phyloP scores from a whole-genome alignment of 257 asterid genomes.

The Lycium ferocissimum region DNA sequence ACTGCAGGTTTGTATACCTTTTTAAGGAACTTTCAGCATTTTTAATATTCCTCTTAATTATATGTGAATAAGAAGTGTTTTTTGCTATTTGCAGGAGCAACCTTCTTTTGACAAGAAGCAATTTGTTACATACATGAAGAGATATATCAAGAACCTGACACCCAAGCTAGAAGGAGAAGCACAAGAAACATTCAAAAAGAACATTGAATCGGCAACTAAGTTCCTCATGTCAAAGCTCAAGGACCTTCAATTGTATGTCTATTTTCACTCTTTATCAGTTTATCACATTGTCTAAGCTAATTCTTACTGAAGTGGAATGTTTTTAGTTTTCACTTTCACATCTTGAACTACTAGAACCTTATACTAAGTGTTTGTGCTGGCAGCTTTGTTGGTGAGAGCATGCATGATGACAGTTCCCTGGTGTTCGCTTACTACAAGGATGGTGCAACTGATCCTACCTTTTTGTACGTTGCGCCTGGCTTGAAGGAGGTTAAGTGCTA shows the following conservation, averaged over 20 bases:
- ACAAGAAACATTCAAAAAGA: constrained; percentile 66
- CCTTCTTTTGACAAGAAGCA: constrained; percentile 87
- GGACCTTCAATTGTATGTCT: constrained; percentile 88
- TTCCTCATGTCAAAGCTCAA: constrained; percentile 64
- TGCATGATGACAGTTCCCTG: constrained; percentile 66
- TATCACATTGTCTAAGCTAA: not conserved
- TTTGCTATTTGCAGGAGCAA: constrained; percentile 69
- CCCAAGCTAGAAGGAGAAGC: constrained; percentile 68
- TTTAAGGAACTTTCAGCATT: not conserved
- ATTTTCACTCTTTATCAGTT: not conserved
- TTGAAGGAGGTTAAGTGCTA: constrained; percentile 86
- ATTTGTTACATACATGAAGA: constrained; percentile 66
- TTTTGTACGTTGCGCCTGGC: constrained; percentile 73
- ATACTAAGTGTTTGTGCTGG: not conserved
- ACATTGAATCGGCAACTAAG: constrained; percentile 81
- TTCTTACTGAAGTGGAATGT: not conserved
- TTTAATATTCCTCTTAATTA: not conserved
- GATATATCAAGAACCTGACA: constrained; percentile 69
- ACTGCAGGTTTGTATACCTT: constrained; percentile 58
- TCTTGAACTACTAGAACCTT: not conserved
- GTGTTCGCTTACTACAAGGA: constrained; percentile 94
- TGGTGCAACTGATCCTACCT: constrained; percentile 82
- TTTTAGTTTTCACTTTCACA: not conserved
- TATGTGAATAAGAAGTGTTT: not conserved
- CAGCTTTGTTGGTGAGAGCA: constrained; percentile 87